Percentiles rank a stretch among this genome's conserved stretches.
Evolutionary conservation across 2,329 filamentous ascomycete species (phyloP).

Genomic region (Fusarium sp.): DNA sequence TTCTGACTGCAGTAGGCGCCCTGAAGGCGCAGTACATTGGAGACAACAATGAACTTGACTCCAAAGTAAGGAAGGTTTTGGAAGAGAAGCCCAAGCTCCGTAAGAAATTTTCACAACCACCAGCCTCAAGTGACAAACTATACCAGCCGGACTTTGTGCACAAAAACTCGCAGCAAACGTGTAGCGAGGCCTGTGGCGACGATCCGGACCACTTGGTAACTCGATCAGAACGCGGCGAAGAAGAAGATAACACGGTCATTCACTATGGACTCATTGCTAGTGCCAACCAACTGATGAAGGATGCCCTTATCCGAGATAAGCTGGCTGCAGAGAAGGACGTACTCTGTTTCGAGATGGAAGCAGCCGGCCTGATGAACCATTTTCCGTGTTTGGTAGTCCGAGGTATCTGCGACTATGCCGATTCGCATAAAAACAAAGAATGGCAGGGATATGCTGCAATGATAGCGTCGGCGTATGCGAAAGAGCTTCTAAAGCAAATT

Average conservation of each 20-base stretch:
- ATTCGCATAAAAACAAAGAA: constrained; percentile 47
- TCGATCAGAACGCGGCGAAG: neutral
- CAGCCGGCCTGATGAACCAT: constrained; percentile 3
- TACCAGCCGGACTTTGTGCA: neutral
- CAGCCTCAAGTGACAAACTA: neutral
- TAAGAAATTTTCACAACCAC: neutral
- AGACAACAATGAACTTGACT: neutral
- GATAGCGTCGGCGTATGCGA: neutral
- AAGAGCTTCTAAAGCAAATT: neutral
- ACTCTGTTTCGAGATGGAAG: constrained; percentile 23
- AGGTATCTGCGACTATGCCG: constrained; percentile 55
- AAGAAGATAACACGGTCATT: neutral
- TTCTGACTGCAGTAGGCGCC: constrained; percentile 1
- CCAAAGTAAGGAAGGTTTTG: neutral
- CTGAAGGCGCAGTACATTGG: neutral
- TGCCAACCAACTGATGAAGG: neutral
- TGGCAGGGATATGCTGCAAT: neutral
- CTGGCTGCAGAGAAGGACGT: neutral
- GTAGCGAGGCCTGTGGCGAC: neutral
- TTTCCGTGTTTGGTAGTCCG: constrained; percentile 52
- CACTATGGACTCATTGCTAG: constrained; percentile 8
- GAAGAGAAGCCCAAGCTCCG: neutral
- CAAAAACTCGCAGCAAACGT: neutral
- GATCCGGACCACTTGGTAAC: neutral
- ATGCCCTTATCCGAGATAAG: constrained; percentile 22